phyloP scores from a whole-genome alignment of 1,139 yeast species.

The Suhomyces terraborum region DNA sequence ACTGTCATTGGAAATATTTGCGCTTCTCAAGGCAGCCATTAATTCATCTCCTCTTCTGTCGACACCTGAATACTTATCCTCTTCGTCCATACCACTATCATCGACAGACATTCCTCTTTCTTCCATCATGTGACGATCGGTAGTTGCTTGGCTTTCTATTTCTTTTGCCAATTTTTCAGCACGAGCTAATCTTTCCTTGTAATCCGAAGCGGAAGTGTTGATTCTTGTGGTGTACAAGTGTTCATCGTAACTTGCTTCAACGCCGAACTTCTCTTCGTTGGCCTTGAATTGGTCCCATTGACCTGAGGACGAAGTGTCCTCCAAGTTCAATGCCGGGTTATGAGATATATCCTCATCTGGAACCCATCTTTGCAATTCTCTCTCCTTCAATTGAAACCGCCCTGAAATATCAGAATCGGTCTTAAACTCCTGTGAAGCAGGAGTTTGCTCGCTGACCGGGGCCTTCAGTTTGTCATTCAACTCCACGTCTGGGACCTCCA shows the following conservation, averaged over 20 bases:
- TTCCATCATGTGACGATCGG: constrained; percentile 82
- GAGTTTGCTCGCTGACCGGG: constrained; percentile 5
- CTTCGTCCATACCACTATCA: constrained; percentile 90
- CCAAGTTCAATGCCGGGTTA: constrained; percentile 41
- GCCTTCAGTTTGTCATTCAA: constrained; percentile 6
- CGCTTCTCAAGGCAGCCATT: constrained; percentile 57
- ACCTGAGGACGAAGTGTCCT: constrained; percentile 30
- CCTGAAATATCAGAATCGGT: constrained; percentile 85
- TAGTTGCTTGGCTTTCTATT: constrained; percentile 68
- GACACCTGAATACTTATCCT: constrained; percentile 94
- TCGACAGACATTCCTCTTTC: constrained; percentile 81
- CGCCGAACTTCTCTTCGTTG: constrained; percentile 86
- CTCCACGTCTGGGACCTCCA: constrained; percentile 52
- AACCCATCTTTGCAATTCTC: constrained; percentile 84
- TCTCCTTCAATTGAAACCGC: constrained; percentile 48
- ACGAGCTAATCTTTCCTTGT: constrained; percentile 57
- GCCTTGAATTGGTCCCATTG: constrained; percentile 94
- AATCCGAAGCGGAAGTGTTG: constrained; percentile 75
- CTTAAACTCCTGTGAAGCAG: constrained; percentile 46
- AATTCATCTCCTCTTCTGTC: constrained; percentile 62
- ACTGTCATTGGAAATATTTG: constrained; percentile 25
- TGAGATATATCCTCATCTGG: constrained; percentile 55
- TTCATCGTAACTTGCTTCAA: constrained; percentile 85
- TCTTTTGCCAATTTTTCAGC: constrained; percentile 85
- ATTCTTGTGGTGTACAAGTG: constrained; percentile 85